Conservation (phyloP, 2,329 filamentous ascomycete species). For the Trichophyton schoenleinii region DNA sequence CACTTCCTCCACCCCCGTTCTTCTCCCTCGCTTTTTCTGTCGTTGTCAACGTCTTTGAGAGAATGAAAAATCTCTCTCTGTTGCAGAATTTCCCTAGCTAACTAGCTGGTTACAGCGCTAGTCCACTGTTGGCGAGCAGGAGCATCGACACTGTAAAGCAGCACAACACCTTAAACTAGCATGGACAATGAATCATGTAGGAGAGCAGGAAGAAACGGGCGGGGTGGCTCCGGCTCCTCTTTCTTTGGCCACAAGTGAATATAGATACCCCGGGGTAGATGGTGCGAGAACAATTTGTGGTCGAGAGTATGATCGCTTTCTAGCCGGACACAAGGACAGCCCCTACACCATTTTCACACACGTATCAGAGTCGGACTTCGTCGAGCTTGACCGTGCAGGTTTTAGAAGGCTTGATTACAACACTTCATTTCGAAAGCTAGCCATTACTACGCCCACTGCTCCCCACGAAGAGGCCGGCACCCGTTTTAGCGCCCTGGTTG, state of each 20-base stretch:
- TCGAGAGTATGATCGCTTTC: not conserved
- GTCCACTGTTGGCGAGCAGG: too few species aligned
- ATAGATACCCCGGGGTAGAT: not conserved
- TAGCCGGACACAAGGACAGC: not conserved
- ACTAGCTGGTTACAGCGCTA: too few species aligned
- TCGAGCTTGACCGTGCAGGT: not conserved
- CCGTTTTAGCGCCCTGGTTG: not conserved
- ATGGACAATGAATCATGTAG: not conserved
- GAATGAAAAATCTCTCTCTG: too few species aligned
- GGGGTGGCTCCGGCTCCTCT: too few species aligned
- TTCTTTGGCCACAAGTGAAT: not conserved
- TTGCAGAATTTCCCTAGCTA: too few species aligned
- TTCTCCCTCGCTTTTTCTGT: too few species aligned
- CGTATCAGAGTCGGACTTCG: not conserved
- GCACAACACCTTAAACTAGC: too few species aligned
- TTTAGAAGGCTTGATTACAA: not conserved
- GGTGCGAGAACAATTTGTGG: not conserved
- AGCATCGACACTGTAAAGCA: too few species aligned
- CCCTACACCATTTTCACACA: not conserved
- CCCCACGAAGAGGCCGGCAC: not conserved
- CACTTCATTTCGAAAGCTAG: not conserved
- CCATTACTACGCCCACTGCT: not conserved
- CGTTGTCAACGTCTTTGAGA: too few species aligned
- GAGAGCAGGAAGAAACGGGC: not conserved
- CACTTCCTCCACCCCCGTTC: too few species aligned